Percentiles rank a stretch among this genome's conserved stretches.
These are phyloP conservation scores for Pestalotiopsis sp. DNA, from an alignment of 2,329 filamentous ascomycete species.

Conservation along the genomic window DNA sequence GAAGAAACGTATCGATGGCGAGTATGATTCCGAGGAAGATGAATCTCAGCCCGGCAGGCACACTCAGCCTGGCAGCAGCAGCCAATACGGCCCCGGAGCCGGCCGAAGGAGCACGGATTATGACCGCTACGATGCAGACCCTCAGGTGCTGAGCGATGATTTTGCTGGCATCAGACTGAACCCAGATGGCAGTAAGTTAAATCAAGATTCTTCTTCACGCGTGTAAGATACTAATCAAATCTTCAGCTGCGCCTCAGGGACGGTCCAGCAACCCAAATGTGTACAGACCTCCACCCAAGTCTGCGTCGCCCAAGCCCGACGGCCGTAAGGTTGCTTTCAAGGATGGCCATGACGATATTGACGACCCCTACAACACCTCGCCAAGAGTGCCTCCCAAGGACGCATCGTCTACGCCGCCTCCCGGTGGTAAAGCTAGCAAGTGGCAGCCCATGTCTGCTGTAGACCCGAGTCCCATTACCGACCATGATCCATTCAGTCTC, in stretches of 20 bases:
- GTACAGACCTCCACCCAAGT: slow-evolving; percentile 64
- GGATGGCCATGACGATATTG: slow-evolving; percentile 75
- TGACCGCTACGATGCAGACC: slow-evolving; percentile 92
- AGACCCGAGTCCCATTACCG: slow-evolving; percentile 80
- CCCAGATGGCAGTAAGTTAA: slow-evolving; percentile 61
- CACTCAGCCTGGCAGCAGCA: slow-evolving; percentile 16
- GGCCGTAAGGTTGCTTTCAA: slow-evolving; percentile 60
- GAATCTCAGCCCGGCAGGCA: slow-evolving; percentile 42
- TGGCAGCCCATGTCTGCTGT: slow-evolving; percentile 93
- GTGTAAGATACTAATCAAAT: slow-evolving; percentile 42
- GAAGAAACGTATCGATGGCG: slow-evolving; percentile 92
- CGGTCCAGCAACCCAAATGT: slow-evolving; percentile 74
- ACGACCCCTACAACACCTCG: slow-evolving; percentile 72
- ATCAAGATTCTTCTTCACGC: slow-evolving; percentile 20
- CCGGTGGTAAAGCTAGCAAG: slow-evolving; percentile 78
- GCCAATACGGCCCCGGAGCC: slow-evolving; percentile 60
- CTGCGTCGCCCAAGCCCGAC: slow-evolving; percentile 54
- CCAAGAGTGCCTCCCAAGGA: slow-evolving; percentile 59
- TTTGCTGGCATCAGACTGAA: slow-evolving; percentile 73
- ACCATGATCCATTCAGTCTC: slow-evolving; percentile 95
- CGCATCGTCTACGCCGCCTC: slow-evolving; percentile 38
- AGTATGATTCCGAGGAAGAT: slow-evolving; percentile 73
- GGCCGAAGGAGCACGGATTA: slow-evolving; percentile 81
- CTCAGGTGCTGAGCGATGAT: slow-evolving; percentile 85
- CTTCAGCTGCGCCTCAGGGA: slow-evolving; percentile 46